phyloP scores from a whole-genome alignment of 1,284 basidiomycete species.

The Ceratobasidium papillatum region DNA sequence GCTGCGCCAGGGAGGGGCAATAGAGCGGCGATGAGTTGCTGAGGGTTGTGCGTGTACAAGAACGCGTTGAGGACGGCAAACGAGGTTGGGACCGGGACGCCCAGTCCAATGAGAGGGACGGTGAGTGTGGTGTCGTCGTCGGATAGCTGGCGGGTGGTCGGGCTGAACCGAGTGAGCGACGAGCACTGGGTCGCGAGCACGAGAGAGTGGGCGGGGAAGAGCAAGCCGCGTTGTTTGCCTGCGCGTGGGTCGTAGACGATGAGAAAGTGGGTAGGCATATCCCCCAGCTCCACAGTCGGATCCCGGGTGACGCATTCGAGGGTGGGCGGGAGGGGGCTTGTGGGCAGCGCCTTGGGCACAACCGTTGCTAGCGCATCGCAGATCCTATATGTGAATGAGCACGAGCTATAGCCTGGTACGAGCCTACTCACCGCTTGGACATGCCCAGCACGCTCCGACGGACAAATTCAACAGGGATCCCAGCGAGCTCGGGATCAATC shows the following conservation, averaged over 20 bases:
- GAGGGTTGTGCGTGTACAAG: conserved; percentile 7
- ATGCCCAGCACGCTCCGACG: conserved; percentile 48
- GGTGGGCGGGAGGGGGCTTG: conserved; percentile 13
- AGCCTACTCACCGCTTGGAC: conserved; percentile 17
- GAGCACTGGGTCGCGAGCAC: conserved; percentile 31
- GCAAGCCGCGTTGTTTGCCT: neutral
- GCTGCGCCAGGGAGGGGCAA: conserved; percentile 11
- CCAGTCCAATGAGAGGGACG: neutral
- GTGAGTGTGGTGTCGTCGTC: conserved; percentile 2
- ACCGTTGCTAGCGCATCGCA: neutral
- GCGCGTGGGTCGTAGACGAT: conserved; percentile 14
- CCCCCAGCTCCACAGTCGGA: neutral
- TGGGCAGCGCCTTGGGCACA: neutral
- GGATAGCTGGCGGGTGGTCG: conserved; percentile 10
- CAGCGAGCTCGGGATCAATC: conserved; percentile 52
- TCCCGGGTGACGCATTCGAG: neutral
- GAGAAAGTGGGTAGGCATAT: conserved; percentile 27
- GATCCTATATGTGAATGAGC: conserved; percentile 17
- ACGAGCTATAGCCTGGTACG: too few species aligned
- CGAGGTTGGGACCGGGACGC: neutral
- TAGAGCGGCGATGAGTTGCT: conserved; percentile 3
- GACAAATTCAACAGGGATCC: conserved; percentile 53
- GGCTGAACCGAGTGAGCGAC: neutral
- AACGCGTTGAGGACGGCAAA: conserved; percentile 10
- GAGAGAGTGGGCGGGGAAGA: conserved; percentile 29